phyloP scores from a whole-genome alignment of 2,329 filamentous ascomycete species.

The Phaeoacremonium minimum region DNA sequence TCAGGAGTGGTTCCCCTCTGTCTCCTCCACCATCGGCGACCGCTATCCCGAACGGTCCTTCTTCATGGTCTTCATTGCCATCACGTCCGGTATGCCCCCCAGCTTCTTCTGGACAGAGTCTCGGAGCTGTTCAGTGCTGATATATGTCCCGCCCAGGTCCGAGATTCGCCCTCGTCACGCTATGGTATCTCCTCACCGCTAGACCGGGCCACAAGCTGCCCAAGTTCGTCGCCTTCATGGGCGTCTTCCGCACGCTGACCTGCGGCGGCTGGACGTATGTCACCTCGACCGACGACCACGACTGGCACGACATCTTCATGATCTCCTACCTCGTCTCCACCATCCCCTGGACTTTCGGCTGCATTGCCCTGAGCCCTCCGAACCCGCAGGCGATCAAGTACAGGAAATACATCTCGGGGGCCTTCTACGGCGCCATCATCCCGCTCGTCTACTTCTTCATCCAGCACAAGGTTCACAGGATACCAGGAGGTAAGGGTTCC shows the following conservation, averaged over 20 bases:
- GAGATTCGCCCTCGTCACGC: constrained; percentile 81
- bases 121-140: constrained; percentile 3
- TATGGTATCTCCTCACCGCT: constrained; percentile 88
- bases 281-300: constrained; percentile 95
- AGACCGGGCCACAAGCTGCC: constrained; percentile 71
- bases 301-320: constrained; percentile 99
- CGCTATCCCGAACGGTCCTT: constrained; percentile 94
- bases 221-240: constrained; percentile 74
- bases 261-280: constrained; percentile 99
- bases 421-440: constrained; percentile 88
- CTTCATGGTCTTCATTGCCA: constrained; percentile 95
- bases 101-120: no score
- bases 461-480: constrained; percentile 93
- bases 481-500: constrained; percentile 83
- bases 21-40: constrained; percentile 95
- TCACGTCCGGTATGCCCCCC: constrained; percentile 69
- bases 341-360: constrained; percentile 91
- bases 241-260: constrained; percentile 82
- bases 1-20: constrained; percentile 93
- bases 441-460: constrained; percentile 96
- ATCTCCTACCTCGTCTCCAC: constrained; percentile 95
- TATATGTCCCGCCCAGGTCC: constrained; percentile 53
- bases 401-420: constrained; percentile 74
- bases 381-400: constrained; percentile 83
- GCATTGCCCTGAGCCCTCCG: constrained; percentile 79